Evolutionary conservation across 306 rosid genomes (phyloP), one percentile per base, ranked within the genome.

Genomic region (Pueraria montana): DNA sequence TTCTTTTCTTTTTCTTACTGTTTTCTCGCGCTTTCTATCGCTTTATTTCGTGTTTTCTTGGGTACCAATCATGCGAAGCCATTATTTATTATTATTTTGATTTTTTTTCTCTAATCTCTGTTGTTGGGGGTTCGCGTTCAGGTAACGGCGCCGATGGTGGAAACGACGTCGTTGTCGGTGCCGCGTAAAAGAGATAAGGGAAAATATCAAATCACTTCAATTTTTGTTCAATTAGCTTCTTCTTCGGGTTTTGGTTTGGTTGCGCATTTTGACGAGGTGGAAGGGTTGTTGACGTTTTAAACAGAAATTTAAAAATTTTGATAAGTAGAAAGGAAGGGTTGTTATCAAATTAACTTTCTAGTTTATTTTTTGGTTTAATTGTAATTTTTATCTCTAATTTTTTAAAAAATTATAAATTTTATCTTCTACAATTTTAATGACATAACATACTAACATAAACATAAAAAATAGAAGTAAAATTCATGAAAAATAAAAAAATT

Each of bases 91-190:
- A 52, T 38, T 1, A 8, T 55, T 55, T 55, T 34, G 8, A 34
- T 21, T 18, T 8, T 1, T 56, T 20, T 56, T 61, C 23, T 48
- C 9, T 65, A 58, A 69, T 55, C 20, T 6, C 11, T 20, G 30
- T 0, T 4, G 64, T 75, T 30, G 61, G 63, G 46, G 58, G 23
- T 69, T 80, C 58, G 6, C 26, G 6, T 43, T 50, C 40, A n/a
- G 26, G 56, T 80, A 66, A 80, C 84, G 84, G 84, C 84, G 78
- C 82, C 10, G 48, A 66, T 23, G 40, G 17, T 1, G 16, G 8
- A 56, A 74, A 80, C 82, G 78, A 74, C 82, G 84, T 84, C 84
- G 81, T 80, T 74, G 4, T 74, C 32, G 26, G 53, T 53, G 20
- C 42, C 26, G 0, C 16, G 23, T 58, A 10, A 76, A 42, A 5